A percentile compares a stretch with the other conserved stretches of the same genome.
Evolutionary conservation across 2,329 filamentous ascomycete genomes (phyloP).

Genomic region (Aspergillus luchuensis): DNA sequence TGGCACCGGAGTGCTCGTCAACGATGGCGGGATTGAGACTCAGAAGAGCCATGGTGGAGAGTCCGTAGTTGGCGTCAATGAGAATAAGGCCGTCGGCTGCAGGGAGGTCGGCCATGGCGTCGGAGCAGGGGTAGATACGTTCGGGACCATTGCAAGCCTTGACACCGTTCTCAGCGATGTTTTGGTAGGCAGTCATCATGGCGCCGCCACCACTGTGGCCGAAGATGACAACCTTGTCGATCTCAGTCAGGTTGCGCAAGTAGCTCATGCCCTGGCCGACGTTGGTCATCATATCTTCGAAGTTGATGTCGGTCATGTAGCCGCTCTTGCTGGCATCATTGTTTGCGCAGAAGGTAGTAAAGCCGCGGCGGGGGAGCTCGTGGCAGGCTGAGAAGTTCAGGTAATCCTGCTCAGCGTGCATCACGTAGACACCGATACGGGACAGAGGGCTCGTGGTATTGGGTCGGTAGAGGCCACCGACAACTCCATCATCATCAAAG

Average conservation of each 20-base stretch:
- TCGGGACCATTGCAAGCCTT: conserved; percentile 1
- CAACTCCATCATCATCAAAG: background rate
- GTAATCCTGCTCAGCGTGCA: conserved; percentile 5
- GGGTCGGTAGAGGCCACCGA: background rate
- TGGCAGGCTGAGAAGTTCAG: background rate
- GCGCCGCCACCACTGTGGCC: conserved; percentile 1
- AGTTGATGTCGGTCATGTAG: background rate
- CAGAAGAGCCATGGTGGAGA: conserved; percentile 3
- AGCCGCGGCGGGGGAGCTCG: background rate
- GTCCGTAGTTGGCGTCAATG: background rate
- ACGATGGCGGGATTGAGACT: conserved; percentile 2
- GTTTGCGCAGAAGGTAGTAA: conserved; percentile 4
- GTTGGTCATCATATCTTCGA: background rate
- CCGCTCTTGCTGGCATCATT: background rate
- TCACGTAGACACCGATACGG: conserved; percentile 1
- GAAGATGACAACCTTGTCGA: background rate
- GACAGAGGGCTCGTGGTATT: background rate
- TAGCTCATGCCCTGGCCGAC: background rate
- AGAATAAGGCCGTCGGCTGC: conserved; percentile 1
- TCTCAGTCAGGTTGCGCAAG: conserved; percentile 1
- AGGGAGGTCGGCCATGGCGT: background rate
- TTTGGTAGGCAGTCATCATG: conserved; percentile 4
- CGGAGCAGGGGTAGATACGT: conserved; percentile 1
- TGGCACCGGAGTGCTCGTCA: background rate
- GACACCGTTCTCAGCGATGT: conserved; percentile 1